phyloP scores from a whole-genome alignment of 306 rosid species.

The Echinosophora koreensis region DNA sequence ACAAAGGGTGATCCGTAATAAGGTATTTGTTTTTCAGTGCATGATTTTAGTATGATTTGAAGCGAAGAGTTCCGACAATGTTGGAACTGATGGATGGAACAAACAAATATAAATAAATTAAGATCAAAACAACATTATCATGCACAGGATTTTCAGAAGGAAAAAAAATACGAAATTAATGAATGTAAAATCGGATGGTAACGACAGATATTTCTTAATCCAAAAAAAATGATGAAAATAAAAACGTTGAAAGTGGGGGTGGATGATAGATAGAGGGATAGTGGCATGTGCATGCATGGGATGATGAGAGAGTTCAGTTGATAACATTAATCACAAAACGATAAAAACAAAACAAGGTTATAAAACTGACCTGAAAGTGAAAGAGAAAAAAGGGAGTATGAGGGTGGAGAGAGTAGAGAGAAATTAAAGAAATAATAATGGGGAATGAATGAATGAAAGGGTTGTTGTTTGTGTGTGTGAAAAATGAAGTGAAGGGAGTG shows the following conservation, averaged over 20 bases:
- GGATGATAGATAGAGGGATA: no score
- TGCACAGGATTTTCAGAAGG: background rate
- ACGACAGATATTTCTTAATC: background rate
- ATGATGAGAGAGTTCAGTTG: background rate
- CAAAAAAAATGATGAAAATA: background rate
- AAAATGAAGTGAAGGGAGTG: background rate
- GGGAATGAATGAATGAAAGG: no score
- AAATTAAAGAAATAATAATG: no score
- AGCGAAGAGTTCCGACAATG: background rate
- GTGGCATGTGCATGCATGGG: conserved; percentile 42
- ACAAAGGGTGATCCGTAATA: background rate
- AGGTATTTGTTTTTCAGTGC: background rate
- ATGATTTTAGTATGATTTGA: background rate
- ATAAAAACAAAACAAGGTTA: background rate
- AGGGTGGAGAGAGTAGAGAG: background rate
- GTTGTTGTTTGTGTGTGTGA: background rate
- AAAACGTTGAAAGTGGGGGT: background rate
- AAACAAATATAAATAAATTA: background rate
- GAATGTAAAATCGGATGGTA: background rate
- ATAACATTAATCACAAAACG: background rate
- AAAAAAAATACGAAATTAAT: background rate
- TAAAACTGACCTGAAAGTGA: conserved; percentile 19
- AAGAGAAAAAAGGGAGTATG: background rate
- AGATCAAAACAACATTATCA: background rate
- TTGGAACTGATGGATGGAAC: background rate